Evolutionary conservation across 1,139 yeast genomes (phyloP).

Genomic region (Candida sojae): DNA sequence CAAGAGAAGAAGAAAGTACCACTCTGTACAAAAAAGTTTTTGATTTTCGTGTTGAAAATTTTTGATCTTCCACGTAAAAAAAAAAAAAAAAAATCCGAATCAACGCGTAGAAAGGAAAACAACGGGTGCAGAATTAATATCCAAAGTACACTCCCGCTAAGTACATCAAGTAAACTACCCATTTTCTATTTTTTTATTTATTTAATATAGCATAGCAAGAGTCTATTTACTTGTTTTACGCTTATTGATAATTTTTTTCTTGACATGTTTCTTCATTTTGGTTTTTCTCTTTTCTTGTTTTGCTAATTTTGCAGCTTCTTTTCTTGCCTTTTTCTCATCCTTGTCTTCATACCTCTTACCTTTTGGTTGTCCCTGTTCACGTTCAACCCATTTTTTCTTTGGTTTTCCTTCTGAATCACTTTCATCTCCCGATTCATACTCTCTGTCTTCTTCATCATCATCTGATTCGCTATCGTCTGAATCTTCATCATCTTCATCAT

Average conservation of each 20-base stretch:
- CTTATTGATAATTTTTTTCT: slow-evolving; percentile 74
- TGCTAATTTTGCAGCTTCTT: slow-evolving; percentile 78
- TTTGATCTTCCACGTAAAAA: slow-evolving; percentile 9
- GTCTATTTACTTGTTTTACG: slow-evolving; percentile 30
- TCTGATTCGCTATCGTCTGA: slow-evolving; percentile 17
- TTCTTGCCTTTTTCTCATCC: slow-evolving; percentile 80
- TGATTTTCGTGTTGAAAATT: slow-evolving; percentile 8
- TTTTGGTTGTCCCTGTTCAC: slow-evolving; percentile 38
- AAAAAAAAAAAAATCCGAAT: background rate
- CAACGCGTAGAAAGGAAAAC: slow-evolving; percentile 1
- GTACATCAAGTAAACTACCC: background rate
- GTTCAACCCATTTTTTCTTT: slow-evolving; percentile 46
- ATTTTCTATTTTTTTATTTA: background rate
- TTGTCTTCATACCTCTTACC: slow-evolving; percentile 85
- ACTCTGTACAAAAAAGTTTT: background rate
- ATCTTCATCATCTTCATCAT: slow-evolving; percentile 14
- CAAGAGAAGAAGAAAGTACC: background rate
- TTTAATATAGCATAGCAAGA: background rate
- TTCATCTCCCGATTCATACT: slow-evolving; percentile 6
- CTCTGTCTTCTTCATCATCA: slow-evolving; percentile 19
- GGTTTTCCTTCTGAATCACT: slow-evolving; percentile 19
- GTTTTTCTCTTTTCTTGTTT: slow-evolving; percentile 86
- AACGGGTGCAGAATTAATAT: background rate
- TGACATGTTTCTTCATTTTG: slow-evolving; percentile 89
- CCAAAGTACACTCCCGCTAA: background rate